A percentile compares a stretch with the other conserved stretches of the same genome.
Conservation (phyloP, 2,329 filamentous ascomycete genomes). For the Fusarium coffeatum region DNA sequence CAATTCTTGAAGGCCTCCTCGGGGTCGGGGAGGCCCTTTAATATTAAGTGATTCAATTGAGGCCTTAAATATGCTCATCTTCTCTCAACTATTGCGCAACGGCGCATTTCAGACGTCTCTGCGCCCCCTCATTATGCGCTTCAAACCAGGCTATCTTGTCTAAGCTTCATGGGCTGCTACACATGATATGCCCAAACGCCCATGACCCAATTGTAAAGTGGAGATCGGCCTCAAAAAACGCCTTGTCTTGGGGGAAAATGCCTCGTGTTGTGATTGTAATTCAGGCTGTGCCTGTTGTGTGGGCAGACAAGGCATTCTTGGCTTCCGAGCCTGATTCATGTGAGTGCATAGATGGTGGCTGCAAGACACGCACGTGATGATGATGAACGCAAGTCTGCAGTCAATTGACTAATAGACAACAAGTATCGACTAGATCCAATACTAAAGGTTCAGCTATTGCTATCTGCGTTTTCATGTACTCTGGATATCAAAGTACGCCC, state of each 20-base stretch:
- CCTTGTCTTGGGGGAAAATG: background rate
- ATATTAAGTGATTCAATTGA: background rate
- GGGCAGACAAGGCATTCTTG: background rate
- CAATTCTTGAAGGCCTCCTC: no score
- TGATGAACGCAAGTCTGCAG: no score
- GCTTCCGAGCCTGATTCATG: background rate
- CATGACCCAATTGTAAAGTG: background rate
- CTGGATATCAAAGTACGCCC: background rate
- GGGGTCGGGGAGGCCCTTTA: background rate
- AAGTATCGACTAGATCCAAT: no score
- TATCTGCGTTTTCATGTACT: no score
- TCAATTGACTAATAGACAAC: no score
- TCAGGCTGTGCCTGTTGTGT: background rate
- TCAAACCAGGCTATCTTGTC: background rate
- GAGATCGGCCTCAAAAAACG: background rate
- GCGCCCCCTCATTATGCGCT: background rate
- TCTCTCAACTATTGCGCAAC: rapidly evolving
- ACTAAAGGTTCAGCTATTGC: no score
- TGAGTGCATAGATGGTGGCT: background rate
- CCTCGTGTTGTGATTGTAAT: rapidly evolving
- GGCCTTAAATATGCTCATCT: background rate
- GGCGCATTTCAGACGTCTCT: rapidly evolving
- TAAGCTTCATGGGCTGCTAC: no score
- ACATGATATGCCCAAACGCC: rapidly evolving
- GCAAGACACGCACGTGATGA: background rate